A percentile compares a stretch with the other conserved stretches of the same genome.
Conservation (phyloP, 805 yeast genomes). For the Saccharomycopsis sp. region DNA sequence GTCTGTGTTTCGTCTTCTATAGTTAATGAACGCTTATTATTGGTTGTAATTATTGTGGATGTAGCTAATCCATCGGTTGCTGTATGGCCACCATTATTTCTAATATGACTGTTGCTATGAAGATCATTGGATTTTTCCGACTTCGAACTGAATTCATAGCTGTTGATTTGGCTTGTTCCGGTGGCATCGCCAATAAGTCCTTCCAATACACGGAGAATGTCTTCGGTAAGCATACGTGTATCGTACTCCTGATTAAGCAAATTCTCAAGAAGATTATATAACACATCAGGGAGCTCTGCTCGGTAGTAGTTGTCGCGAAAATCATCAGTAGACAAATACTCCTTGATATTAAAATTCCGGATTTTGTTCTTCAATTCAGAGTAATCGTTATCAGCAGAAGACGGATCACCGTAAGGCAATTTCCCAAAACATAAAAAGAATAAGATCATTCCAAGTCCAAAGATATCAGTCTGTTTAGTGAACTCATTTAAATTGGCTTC, state of each 20-base stretch:
- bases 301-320: slow-evolving; percentile 25
- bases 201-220: slow-evolving; percentile 31
- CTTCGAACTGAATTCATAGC: no score
- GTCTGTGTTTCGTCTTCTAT: not conserved
- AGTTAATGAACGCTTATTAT: not conserved
- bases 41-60: not conserved
- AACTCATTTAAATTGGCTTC: slow-evolving; percentile 45
- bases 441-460: slow-evolving; percentile 78
- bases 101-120: no score
- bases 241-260: slow-evolving; percentile 33
- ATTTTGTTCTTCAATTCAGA: slow-evolving; percentile 33
- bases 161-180: no score
- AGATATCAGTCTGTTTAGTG: slow-evolving; percentile 68
- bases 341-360: slow-evolving; percentile 25
- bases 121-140: no score
- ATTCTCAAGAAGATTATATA: slow-evolving; percentile 34
- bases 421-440: slow-evolving; percentile 65
- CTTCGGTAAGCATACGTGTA: slow-evolving; percentile 38
- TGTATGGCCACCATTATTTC: no score
- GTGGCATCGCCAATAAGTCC: not conserved
- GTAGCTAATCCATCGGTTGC: not conserved
- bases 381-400: slow-evolving; percentile 25
- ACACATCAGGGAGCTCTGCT: slow-evolving; percentile 26
- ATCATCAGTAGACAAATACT: slow-evolving; percentile 14
- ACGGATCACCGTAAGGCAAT: slow-evolving; percentile 48